A percentile compares a stretch with the other conserved stretches of the same genome.
These are phyloP conservation scores for Gynostemma pentaphyllum DNA, from an alignment of 306 rosid genomes.

Conservation along the genomic window DNA sequence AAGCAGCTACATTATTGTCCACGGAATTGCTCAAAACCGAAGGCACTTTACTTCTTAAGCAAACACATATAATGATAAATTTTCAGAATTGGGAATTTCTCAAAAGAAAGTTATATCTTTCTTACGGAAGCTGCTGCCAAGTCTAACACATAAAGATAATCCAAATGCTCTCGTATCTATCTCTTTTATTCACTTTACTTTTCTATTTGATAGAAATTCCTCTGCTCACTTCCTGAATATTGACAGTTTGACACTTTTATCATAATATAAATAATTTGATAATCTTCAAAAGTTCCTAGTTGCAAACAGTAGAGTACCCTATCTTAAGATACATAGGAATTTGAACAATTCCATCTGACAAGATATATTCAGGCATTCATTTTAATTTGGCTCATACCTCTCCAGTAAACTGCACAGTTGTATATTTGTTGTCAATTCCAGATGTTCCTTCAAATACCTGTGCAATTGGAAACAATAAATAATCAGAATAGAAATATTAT, in stretches of 20 bases:
- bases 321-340: neutral
- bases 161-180: too few relatives aligned
- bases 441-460: slow-evolving; percentile 99
- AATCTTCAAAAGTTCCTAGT: neutral
- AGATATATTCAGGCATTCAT: neutral
- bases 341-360: neutral
- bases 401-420: slow-evolving; percentile 98
- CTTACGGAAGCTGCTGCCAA: too few relatives aligned
- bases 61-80: neutral
- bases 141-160: too few relatives aligned
- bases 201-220: neutral
- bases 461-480: slow-evolving; percentile 5
- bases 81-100: neutral
- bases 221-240: neutral
- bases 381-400: slow-evolving; percentile 46
- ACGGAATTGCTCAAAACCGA: neutral
- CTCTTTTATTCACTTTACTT: neutral
- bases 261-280: neutral
- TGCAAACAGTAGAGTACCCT: too few relatives aligned
- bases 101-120: neutral
- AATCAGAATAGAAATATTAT: slow-evolving; percentile 1
- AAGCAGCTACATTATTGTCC: neutral
- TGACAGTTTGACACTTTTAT: too few relatives aligned
- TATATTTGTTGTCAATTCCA: slow-evolving; percentile 95
- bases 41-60: neutral